Evolutionary conservation across 2,329 filamentous ascomycete genomes (phyloP).

Genomic region (Pseudogymnoascus pannorum): DNA sequence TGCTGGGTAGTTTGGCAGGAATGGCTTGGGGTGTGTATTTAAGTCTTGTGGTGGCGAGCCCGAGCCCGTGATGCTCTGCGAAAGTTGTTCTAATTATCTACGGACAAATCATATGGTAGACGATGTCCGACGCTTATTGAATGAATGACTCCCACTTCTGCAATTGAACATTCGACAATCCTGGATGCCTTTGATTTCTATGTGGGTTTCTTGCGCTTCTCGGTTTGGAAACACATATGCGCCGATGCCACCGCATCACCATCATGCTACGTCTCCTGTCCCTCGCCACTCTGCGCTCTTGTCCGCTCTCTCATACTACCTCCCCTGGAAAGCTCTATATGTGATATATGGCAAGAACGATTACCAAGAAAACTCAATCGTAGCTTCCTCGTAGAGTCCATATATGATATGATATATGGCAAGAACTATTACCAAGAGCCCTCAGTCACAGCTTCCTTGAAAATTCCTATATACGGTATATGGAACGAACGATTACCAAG

Average conservation of each 20-base stretch:
- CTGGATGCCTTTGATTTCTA: too few species aligned
- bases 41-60: conserved; percentile 48
- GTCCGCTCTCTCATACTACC: background rate
- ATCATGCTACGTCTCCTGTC: background rate
- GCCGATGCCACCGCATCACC: background rate
- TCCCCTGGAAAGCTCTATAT: too few species aligned
- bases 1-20: conserved; percentile 65
- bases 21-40: conserved; percentile 70
- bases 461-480: too few species aligned
- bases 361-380: too few species aligned
- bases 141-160: background rate
- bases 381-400: too few species aligned
- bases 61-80: background rate
- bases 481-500: too few species aligned
- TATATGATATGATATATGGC: too few species aligned
- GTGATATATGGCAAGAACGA: too few species aligned
- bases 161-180: background rate
- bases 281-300: background rate
- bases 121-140: background rate
- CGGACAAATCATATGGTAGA: background rate
- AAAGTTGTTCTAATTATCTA: background rate
- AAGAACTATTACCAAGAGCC: too few species aligned
- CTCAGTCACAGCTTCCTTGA: too few species aligned
- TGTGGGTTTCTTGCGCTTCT: background rate
- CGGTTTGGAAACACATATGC: background rate